Conservation (phyloP, 768 basidiomycete genomes). For the Tubosaeta brunneosetosa region DNA sequence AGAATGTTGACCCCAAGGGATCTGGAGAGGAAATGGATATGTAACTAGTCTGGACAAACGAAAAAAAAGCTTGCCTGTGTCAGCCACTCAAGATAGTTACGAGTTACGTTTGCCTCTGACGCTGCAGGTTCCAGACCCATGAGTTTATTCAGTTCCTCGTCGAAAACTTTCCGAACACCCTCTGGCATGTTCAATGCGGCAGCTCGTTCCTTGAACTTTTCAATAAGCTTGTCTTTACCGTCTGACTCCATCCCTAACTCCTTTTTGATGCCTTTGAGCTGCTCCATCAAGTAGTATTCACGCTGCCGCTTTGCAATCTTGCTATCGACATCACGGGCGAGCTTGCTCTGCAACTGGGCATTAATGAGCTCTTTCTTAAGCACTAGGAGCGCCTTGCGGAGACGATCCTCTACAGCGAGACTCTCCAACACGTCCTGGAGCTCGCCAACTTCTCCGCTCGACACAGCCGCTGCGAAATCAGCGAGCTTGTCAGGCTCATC, state of each 20-base stretch:
- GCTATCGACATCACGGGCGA: slow-evolving; percentile 87
- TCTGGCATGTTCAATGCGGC: slow-evolving; percentile 84
- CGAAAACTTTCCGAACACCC: slow-evolving; percentile 86
- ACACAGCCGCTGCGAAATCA: slow-evolving; percentile 95
- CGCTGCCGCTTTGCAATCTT: slow-evolving; percentile 93
- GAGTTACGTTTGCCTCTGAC: slow-evolving; percentile 88
- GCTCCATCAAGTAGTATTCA: slow-evolving; percentile 96
- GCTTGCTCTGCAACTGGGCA: slow-evolving; percentile 89
- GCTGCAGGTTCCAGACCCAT: slow-evolving; percentile 86
- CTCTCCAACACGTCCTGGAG: slow-evolving; percentile 92
- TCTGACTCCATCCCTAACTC: slow-evolving; percentile 94
- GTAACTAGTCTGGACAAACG: background rate
- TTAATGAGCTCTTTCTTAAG: slow-evolving; percentile 98
- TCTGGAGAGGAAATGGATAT: slow-evolving; percentile 38
- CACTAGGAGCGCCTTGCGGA: slow-evolving; percentile 86
- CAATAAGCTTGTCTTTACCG: slow-evolving; percentile 90
- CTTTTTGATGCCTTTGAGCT: slow-evolving; percentile 94
- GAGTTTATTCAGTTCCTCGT: slow-evolving; percentile 91
- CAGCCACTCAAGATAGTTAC: slow-evolving; percentile 93
- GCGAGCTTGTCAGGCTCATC: slow-evolving; percentile 97
- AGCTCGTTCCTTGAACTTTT: slow-evolving; percentile 87
- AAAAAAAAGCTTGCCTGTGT: slow-evolving; percentile 52
- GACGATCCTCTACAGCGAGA: slow-evolving; percentile 77
- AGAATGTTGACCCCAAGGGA: slow-evolving; percentile 96
- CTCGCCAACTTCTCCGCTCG: slow-evolving; percentile 86